Evolutionary conservation across 2,329 filamentous ascomycete species (phyloP), one percentile per base, ranked within the genome.

Genomic region (Helotiales sp.): DNA sequence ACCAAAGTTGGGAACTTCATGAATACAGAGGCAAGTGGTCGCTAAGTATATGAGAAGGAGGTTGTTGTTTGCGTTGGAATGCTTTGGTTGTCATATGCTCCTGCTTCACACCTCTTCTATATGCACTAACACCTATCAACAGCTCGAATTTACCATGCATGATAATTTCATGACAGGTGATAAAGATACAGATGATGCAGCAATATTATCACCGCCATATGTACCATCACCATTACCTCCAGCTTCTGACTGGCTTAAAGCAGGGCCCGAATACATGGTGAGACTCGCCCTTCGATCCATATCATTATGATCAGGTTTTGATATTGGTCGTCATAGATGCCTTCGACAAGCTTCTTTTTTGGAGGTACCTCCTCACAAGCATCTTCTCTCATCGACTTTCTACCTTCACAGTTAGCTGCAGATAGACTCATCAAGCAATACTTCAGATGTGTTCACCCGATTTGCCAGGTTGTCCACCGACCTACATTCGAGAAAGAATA

Each of bases 391-490:
- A 75, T 85, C 52, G 78, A 84, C 29, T 84, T 87, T 61, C 73
- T 91, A 7, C 88, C 88, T 0, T 76, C 80, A 3, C 79, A 78
- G 57, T 69, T 73, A 10, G 76, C 81, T 3, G 83, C 85, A 3
- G 84, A 90, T 69, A 77, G 78, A 33, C 75, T 93, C 2, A 76
- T 90, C 44, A 74, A 79, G 44, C 86, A 87, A 56, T 92, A 92
- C 66, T 89, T 87, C 71, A 68, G 77, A 25, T 81, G 82, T 15
- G 88, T 91, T 13, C 86, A 92, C 69, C 81, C 84, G 2, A 79
- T 92, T 54, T 85, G 85, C 24, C 80, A 84, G n/a, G 81, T 84
- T 34, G 77, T 90, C 1, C 88, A 92, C 69, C 78, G 63, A n/a
- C 66, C 85, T 1, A 84, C 84, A 0, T 87, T 92, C 58, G 82